Evolutionary conservation across 768 basidiomycete species (phyloP).

Genomic region (Lentinula raphanica): DNA sequence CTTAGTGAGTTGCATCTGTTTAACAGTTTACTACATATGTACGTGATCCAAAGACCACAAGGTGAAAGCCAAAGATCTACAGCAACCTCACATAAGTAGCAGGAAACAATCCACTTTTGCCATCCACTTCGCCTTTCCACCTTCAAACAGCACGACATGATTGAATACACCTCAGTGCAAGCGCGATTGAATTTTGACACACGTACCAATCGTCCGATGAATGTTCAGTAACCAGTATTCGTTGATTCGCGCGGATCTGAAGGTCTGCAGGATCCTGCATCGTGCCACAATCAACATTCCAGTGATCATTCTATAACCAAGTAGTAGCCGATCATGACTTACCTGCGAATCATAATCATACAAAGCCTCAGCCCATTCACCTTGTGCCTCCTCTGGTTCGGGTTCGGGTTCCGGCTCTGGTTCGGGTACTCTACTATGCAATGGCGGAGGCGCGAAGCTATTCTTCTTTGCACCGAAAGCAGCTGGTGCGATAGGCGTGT

Average conservation of each 20-base stretch:
- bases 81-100: constrained; percentile 64
- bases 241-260: constrained; percentile 47
- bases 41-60: no score
- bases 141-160: constrained; percentile 32
- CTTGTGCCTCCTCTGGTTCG: constrained; percentile 34
- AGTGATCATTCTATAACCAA: not conserved
- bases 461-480: constrained; percentile 40
- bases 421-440: constrained; percentile 33
- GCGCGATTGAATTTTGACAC: no score
- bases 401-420: constrained; percentile 28
- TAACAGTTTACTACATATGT: not conserved
- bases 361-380: constrained; percentile 74
- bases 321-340: not conserved
- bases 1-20: no score
- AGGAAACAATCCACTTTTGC: constrained; percentile 56
- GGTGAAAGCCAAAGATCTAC: constrained; percentile 23
- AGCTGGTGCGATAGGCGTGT: constrained; percentile 27
- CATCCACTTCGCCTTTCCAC: constrained; percentile 65
- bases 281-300: not conserved
- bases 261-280: constrained; percentile 67
- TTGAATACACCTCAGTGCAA: no score
- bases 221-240: constrained; percentile 57
- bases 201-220: constrained; percentile 75
- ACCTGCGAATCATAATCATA: constrained; percentile 73
- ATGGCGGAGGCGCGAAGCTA: constrained; percentile 49